Evolutionary conservation across 2,329 filamentous ascomycete species (phyloP), one percentile per base, ranked within the genome.

Genomic region (Ciborinia camelliae): DNA sequence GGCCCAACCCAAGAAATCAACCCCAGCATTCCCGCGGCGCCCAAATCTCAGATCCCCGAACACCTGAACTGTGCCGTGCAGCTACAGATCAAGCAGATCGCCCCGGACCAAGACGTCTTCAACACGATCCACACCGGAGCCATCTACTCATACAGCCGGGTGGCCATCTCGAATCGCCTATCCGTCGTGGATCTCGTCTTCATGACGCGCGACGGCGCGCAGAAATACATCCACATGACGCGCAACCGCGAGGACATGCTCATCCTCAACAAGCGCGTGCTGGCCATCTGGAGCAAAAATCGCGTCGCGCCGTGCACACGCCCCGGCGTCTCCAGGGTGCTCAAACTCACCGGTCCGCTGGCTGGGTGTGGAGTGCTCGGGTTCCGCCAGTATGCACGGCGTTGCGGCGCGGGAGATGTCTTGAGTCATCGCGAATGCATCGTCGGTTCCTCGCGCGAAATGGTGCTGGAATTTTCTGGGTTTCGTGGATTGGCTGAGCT

Each of bases 301-400:
- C 54, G 20, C 14, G 26, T 45, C 2, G 39, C 4, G 0, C 39
- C 26, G 9, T 23, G 39, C 26, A n/a, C 8, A 9, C 3, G 15
- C 1, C 4, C 4, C n/a, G 10, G 10, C 18, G 54, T 45, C 4
- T 45, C 39, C 4, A 32, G 54, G 8, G 54, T 47, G 0, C 12
- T 58, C 4, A 58, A 45, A 20, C 10, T 58, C 14, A 43, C 18
- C 0, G 39, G 26, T 4, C 54, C 54, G 8, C 4, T 8, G 0
- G 4, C 3, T 7, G 18, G 9, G 2, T n/a, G 9, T 1, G 26
- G 14, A n/a, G n/a, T n/a, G n/a, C n/a, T n/a, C n/a, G n/a, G n/a
- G n/a, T n/a, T n/a, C n/a, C n/a, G n/a, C n/a, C n/a, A n/a, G n/a
- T n/a, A n/a, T n/a, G n/a, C n/a, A n/a, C n/a, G n/a, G n/a, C n/a